Conservation (phyloP, 768 basidiomycete species). For the Trametes cinnabarina region DNA sequence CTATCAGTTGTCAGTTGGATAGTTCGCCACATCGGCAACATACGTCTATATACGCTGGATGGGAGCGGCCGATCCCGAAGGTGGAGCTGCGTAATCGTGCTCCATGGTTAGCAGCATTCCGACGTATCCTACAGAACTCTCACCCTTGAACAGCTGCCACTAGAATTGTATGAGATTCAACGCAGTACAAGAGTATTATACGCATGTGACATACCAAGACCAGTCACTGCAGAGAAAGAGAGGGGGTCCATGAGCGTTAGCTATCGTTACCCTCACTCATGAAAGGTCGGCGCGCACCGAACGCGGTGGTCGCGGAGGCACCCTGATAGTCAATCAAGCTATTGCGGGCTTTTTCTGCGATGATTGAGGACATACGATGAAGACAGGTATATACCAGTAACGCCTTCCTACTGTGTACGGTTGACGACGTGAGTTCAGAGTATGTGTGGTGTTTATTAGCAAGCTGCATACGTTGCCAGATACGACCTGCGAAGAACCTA, state of each 20-base stretch:
- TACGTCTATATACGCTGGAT: conserved; percentile 3
- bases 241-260: background rate
- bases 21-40: background rate
- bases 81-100: background rate
- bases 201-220: background rate
- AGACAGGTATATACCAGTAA: conserved; percentile 4
- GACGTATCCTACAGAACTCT: too few species aligned
- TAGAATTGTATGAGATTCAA: background rate
- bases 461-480: conserved; percentile 3
- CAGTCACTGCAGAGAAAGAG: background rate
- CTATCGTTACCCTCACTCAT: too few species aligned
- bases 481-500: conserved; percentile 7
- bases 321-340: too few species aligned
- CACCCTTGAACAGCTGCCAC: conserved; percentile 5
- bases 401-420: conserved; percentile 4
- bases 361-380: background rate
- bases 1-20: background rate
- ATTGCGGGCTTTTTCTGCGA: too few species aligned
- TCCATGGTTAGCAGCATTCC: too few species aligned
- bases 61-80: background rate
- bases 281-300: background rate
- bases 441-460: background rate
- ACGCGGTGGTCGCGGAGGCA: background rate
- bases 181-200: background rate
- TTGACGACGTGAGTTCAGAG: background rate